Percentiles rank a stretch among this genome's conserved stretches.
Evolutionary conservation across 495 filamentous ascomycete species (phyloP).

Genomic region (Amorphotheca resinae): DNA sequence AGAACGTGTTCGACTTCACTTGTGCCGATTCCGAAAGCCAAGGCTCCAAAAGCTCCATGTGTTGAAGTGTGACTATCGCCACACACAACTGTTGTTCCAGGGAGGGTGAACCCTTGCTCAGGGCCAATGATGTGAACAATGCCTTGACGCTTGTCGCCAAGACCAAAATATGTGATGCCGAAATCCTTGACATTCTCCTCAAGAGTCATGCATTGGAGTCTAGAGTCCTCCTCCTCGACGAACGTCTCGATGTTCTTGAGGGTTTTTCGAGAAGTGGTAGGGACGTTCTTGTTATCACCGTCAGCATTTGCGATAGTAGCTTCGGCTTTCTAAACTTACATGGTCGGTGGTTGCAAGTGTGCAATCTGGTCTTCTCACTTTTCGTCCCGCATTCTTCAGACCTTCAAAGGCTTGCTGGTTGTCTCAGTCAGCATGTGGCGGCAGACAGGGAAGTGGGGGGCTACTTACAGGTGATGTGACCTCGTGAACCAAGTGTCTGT

Average conservation of each 20-base stretch:
- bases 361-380: conserved; percentile 88
- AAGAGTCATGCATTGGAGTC: conserved; percentile 84
- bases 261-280: conserved; percentile 75
- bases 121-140: conserved; percentile 99
- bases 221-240: conserved; percentile 87
- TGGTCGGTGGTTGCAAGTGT: conserved; percentile 95
- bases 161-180: conserved; percentile 91
- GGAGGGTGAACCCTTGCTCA: conserved; percentile 97
- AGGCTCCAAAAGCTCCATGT: conserved; percentile 89
- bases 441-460: neutral
- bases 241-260: conserved; percentile 80
- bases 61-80: conserved; percentile 97
- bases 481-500: conserved; percentile 93
- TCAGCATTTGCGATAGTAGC: neutral
- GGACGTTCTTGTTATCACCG: conserved; percentile 59
- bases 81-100: conserved; percentile 93
- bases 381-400: conserved; percentile 70
- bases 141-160: conserved; percentile 91
- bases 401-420: conserved; percentile 90
- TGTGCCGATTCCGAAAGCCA: conserved; percentile 96
- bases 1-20: conserved; percentile 98
- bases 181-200: conserved; percentile 97
- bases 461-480: conserved; percentile 77
- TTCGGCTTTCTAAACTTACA: conserved; percentile 42
- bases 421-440: conserved; percentile 4